A percentile compares a stretch with the other conserved stretches of the same genome.
Evolutionary conservation across 495 filamentous ascomycete species (phyloP).

Genomic region (Neurospora sp.): DNA sequence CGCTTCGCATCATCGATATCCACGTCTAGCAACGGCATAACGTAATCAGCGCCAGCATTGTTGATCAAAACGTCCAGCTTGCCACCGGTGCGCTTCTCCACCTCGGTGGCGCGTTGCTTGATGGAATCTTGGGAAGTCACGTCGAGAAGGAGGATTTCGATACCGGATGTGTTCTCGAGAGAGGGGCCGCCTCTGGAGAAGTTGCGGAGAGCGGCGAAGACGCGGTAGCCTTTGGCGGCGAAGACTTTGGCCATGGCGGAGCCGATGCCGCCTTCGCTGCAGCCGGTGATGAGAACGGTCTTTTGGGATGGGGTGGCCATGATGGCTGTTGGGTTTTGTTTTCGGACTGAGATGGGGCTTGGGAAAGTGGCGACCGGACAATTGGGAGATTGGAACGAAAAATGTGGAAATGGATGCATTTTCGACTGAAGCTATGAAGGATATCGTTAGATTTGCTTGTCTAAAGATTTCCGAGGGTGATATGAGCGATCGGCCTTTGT

Average conservation of each 20-base stretch:
- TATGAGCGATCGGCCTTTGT: not conserved
- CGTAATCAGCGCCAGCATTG: constrained; percentile 37
- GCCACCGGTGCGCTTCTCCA: constrained; percentile 18
- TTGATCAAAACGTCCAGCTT: constrained; percentile 44
- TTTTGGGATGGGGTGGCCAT: not conserved
- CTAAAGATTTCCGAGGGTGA: not conserved
- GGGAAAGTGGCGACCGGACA: not conserved
- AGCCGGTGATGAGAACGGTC: constrained; percentile 35
- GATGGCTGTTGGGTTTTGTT: not conserved
- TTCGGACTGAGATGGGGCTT: not conserved
- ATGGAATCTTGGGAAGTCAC: constrained; percentile 34
- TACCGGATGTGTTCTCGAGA: constrained; percentile 22
- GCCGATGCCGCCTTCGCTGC: constrained; percentile 44
- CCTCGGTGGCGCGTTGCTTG: constrained; percentile 18
- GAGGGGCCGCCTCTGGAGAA: constrained; percentile 26
- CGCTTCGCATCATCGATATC: constrained; percentile 29
- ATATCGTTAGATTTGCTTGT: not conserved
- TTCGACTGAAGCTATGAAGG: not conserved
- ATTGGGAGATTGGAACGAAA: not conserved
- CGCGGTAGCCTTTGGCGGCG: constrained; percentile 35
- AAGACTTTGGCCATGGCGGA: constrained; percentile 41
- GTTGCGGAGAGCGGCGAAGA: constrained; percentile 48
- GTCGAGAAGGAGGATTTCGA: constrained; percentile 42
- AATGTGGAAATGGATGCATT: not conserved
- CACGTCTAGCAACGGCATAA: constrained; percentile 37